Conservation (phyloP, 2,329 filamentous ascomycete genomes). For the Alternaria rosae region DNA sequence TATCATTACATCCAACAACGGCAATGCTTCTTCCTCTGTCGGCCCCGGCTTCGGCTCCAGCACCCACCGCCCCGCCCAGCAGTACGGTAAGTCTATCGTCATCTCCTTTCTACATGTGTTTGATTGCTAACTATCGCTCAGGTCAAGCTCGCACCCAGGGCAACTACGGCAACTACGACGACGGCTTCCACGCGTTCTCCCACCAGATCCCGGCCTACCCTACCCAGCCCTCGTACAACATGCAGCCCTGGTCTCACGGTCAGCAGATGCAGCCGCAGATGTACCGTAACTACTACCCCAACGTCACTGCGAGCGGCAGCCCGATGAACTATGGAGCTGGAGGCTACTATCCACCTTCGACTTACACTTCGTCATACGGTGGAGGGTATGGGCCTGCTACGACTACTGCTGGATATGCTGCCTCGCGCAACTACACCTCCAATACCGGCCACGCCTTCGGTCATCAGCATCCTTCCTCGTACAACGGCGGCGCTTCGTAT, state of each 20-base stretch:
- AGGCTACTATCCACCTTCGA: conserved; percentile 39
- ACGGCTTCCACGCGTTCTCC: conserved; percentile 40
- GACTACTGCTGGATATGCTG: conserved; percentile 21
- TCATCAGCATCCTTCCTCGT: conserved; percentile 3
- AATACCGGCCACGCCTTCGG: conserved; percentile 25
- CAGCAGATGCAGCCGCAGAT: conserved; percentile 32
- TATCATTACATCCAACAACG: conserved; percentile 35
- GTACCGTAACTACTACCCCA: conserved; percentile 32
- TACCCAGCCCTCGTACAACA: conserved; percentile 32
- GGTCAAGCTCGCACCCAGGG: conserved; percentile 27
- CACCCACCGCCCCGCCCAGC: conserved; percentile 33
- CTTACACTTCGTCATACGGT: conserved; percentile 33
- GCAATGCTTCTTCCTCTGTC: conserved; percentile 33
- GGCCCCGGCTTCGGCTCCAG: conserved; percentile 45
- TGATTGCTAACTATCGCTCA: conserved; percentile 20
- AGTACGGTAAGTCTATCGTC: conserved; percentile 33
- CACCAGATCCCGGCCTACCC: conserved; percentile 40
- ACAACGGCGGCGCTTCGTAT: conserved; percentile 11
- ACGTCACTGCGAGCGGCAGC: conserved; percentile 33
- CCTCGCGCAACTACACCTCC: conserved; percentile 20
- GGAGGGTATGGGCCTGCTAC: conserved; percentile 27
- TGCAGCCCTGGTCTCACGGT: conserved; percentile 35
- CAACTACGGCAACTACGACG: conserved; percentile 33
- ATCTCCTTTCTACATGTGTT: neutral
- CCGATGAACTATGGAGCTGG: conserved; percentile 44